Evolutionary conservation across 768 basidiomycete species (phyloP).

Genomic region (Boletus tylopilopsis): DNA sequence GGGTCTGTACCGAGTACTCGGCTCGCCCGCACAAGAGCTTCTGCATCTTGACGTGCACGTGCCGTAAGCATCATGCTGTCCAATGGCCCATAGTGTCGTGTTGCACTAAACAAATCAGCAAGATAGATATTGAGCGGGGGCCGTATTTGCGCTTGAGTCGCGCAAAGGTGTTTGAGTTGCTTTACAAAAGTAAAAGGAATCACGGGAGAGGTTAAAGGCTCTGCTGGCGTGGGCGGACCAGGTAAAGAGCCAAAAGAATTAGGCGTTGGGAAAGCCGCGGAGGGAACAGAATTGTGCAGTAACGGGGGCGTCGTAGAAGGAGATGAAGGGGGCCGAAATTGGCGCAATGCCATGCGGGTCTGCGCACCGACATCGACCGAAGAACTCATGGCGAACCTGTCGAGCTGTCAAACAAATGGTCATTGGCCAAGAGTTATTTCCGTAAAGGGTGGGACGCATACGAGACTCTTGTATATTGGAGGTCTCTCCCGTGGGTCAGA

Average conservation of each 20-base stretch:
- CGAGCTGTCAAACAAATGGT: slow-evolving; percentile 45
- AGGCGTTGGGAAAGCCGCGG: slow-evolving; percentile 20
- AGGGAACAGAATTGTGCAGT: slow-evolving; percentile 28
- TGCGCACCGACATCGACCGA: slow-evolving; percentile 49
- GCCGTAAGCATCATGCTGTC: slow-evolving; percentile 67
- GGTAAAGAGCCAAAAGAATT: slow-evolving; percentile 12
- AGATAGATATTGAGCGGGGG: slow-evolving; percentile 59
- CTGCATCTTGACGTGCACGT: slow-evolving; percentile 57
- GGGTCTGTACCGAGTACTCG: slow-evolving; percentile 61
- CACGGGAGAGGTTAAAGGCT: slow-evolving; percentile 21
- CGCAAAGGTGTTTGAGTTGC: slow-evolving; percentile 26
- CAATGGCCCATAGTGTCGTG: slow-evolving; percentile 64
- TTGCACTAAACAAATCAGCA: slow-evolving; percentile 69
- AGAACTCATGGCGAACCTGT: slow-evolving; percentile 76
- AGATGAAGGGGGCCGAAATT: slow-evolving; percentile 28
- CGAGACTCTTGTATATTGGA: slow-evolving; percentile 58
- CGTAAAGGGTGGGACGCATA: slow-evolving; percentile 35
- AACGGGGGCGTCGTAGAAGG: slow-evolving; percentile 27
- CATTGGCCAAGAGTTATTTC: not conserved
- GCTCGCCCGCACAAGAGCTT: slow-evolving; percentile 62
- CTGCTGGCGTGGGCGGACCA: slow-evolving; percentile 27
- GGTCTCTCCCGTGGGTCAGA: slow-evolving; percentile 64
- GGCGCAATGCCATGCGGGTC: slow-evolving; percentile 33
- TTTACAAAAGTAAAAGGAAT: slow-evolving; percentile 31
- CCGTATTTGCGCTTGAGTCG: slow-evolving; percentile 42